A percentile compares a stretch with the other conserved stretches of the same genome.
Conservation (phyloP, 768 basidiomycete genomes). For the Cyclocybe aegerita region DNA sequence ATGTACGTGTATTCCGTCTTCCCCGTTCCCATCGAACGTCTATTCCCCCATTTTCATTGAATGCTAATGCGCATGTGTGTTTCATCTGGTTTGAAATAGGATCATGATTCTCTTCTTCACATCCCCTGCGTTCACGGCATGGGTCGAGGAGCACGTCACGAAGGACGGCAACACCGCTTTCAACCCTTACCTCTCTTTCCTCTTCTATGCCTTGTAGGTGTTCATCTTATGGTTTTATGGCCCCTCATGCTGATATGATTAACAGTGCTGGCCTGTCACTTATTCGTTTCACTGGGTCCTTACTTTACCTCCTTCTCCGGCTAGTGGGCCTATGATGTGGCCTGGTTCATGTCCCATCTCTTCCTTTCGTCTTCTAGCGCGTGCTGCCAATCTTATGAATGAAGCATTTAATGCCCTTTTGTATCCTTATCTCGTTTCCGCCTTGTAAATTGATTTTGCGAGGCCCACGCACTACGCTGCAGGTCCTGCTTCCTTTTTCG, state of each 20-base stretch:
- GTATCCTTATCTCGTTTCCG: conserved; percentile 15
- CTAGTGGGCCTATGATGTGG: conserved; percentile 56
- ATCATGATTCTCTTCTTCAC: conserved; percentile 75
- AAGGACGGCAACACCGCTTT: conserved; percentile 54
- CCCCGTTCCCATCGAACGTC: neutral
- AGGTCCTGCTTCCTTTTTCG: neutral
- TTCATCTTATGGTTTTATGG: conserved; percentile 2
- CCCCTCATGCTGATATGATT: conserved; percentile 2
- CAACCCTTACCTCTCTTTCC: conserved; percentile 87
- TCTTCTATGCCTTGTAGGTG: conserved; percentile 63
- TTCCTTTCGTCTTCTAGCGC: conserved; percentile 10
- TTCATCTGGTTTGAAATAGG: conserved; percentile 32
- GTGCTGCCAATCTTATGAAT: neutral
- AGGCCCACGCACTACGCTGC: neutral
- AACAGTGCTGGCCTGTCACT: conserved; percentile 75
- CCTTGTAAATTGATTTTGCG: conserved; percentile 23
- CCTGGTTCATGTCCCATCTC: neutral
- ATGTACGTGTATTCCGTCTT: conserved; percentile 49
- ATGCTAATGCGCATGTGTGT: conserved; percentile 8
- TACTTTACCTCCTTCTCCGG: conserved; percentile 76
- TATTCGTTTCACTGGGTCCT: conserved; percentile 77
- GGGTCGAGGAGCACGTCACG: conserved; percentile 62
- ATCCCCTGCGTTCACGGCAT: conserved; percentile 71
- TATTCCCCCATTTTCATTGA: neutral
- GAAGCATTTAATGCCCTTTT: neutral